Evolutionary conservation across 768 basidiomycete species (phyloP), one percentile per base, ranked within the genome.

Genomic region (Psilocybe azurescens): DNA sequence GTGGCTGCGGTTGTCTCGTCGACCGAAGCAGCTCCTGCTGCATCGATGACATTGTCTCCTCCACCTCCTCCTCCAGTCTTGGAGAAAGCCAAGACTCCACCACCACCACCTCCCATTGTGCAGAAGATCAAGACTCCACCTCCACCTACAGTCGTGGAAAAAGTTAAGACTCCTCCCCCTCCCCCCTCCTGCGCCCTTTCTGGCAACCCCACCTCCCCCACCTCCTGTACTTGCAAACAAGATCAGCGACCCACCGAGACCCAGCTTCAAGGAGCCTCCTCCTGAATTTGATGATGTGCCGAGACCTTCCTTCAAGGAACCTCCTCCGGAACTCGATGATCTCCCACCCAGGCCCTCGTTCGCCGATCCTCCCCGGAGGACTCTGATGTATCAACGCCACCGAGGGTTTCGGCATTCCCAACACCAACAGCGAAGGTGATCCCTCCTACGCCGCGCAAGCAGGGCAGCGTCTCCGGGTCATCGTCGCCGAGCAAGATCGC

Each of bases 281-380:
- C 85, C 86, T 0, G 88, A 88, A 69, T 67, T 77, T 29, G 73
- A 76, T 20, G 71, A 75, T 56, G 64, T 74, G 36, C 75, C 78
- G 32, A 52, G 56, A 30, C 61, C 61, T 52, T 44, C 24, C 3
- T 62, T 89, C 76, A 60, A 60, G 28, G 86, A 87, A 53, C 89
- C 88, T 2, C 85, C 86, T 38, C 85, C 86, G 0, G 88, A 88
- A 69, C 66, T 77, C 30, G 73, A 76, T 24, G 71, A 75, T 56
- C 64, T 74, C 33, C 75, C 78, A 24, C 74, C 75, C n/a, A 70
- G 72, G 39, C 78, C 75, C 28, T 66, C 70, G 0, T 90, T 89
- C 73, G 86, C 78, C 67, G 86, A 88, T 57, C 89, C 87, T 3
- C 84, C 84, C 81, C 83, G 0, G 87, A 87, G 66, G 81, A 80